Evolutionary conservation across 495 filamentous ascomycete species (phyloP), one percentile per base, ranked within the genome.

Genomic region (Parathielavia appendiculata): DNA sequence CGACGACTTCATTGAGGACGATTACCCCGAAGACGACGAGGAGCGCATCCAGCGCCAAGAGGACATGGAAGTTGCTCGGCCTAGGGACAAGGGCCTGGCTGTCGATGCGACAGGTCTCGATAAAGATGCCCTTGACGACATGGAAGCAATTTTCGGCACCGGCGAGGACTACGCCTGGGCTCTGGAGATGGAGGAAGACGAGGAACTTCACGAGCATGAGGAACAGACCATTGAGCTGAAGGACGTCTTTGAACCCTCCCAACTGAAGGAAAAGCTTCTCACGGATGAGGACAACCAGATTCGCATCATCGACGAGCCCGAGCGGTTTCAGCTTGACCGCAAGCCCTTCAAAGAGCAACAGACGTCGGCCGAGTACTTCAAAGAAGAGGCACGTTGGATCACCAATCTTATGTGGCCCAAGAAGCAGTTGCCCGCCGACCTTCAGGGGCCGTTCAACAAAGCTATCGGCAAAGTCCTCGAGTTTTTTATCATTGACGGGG

Each of bases 1-100:
- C 66, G 93, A 88, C 52, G 93, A 91, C 68, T 98, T 98, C 74
- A 98, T 98, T 66, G 92, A 97, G 65, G 90, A 96, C 60, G 93
- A 97, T 63, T 91, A 88, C 54, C 87, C 91, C 40, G 91, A 90
- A 57, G 91, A 96, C 58, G 91, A 93, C 54, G 90, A 82, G 41
- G 83, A 92, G 63, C 77, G 80, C 19, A 84, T 86, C 51, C 84
- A 81, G 45, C 81, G 88, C 57, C 85, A 87, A 51, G 93, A 97
- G 66, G 93, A 97, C 59, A 79, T 85, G 64, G 93, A 95, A 63
- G 88, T 97, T 57, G 86, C 86, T 54, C 81, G 87, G 38, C 86
- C 91, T 2, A 76, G 79, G 57, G 78, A 86, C 59, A 78, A 81
- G 55, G 80, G 83, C 58, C 77, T 87, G n/a, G 82, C 82, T 19